A percentile compares a stretch with the other conserved stretches of the same genome.
Conservation (phyloP, 2,329 filamentous ascomycete genomes). For the Colletotrichum orchidophilum region DNA sequence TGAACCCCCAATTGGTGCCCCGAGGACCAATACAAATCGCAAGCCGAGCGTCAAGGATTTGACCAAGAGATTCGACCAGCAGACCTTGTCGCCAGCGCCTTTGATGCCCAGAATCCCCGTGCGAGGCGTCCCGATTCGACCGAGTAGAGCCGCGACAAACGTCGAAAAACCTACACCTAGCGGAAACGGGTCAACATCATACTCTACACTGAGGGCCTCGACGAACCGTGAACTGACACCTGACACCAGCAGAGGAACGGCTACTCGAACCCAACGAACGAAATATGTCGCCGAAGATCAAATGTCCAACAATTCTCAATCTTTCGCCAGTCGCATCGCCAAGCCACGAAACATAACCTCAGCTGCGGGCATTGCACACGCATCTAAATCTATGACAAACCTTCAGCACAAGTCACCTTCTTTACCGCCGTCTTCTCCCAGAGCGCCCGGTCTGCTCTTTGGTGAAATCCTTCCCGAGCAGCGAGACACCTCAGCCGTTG, state of each 20-base stretch:
- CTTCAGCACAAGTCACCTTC: conserved; percentile 39
- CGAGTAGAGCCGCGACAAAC: conserved; percentile 47
- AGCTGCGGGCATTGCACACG: conserved; percentile 44
- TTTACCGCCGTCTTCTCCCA: conserved; percentile 42
- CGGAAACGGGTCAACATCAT: conserved; percentile 45
- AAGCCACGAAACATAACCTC: conserved; percentile 53
- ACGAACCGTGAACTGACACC: conserved; percentile 43
- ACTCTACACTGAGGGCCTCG: conserved; percentile 52
- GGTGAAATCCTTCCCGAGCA: conserved; percentile 76
- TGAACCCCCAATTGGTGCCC: conserved; percentile 51
- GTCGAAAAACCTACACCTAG: conserved; percentile 33
- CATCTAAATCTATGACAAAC: conserved; percentile 47
- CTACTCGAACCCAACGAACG: conserved; percentile 49
- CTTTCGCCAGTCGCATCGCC: conserved; percentile 67
- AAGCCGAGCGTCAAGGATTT: conserved; percentile 83
- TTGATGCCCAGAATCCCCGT: conserved; percentile 47
- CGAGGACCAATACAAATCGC: conserved; percentile 43
- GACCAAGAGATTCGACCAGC: conserved; percentile 79
- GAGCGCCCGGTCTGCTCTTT: conserved; percentile 70
- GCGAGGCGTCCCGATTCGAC: conserved; percentile 46
- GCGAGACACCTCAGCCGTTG: conserved; percentile 59
- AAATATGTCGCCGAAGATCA: conserved; percentile 61
- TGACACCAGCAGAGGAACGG: conserved; percentile 34
- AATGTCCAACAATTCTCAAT: conserved; percentile 63
- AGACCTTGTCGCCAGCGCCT: conserved; percentile 47